phyloP scores from a whole-genome alignment of 306 rosid species.

The Hylodesmum podocarpum region DNA sequence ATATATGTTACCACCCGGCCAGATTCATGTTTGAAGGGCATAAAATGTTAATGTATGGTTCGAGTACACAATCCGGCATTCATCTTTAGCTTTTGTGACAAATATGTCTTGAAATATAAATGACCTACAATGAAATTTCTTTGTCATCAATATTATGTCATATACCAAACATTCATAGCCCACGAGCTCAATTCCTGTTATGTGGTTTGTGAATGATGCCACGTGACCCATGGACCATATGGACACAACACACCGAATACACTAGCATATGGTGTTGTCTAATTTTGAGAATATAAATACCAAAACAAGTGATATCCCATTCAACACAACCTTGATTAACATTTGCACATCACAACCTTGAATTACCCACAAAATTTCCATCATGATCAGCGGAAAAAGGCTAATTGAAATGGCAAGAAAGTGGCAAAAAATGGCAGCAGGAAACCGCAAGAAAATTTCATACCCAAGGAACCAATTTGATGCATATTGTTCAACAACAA shows the following conservation, averaged over 20 bases:
- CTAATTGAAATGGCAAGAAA: slow-evolving; percentile 38
- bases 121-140: slow-evolving; percentile 5
- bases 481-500: not conserved
- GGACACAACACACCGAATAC: slow-evolving; percentile 6
- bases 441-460: slow-evolving; percentile 37
- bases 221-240: slow-evolving; percentile 36
- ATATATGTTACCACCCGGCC: not conserved
- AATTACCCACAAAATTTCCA: not conserved
- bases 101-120: slow-evolving; percentile 2
- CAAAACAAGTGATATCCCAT: not conserved
- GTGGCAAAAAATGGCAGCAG: slow-evolving; percentile 36
- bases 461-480: not conserved
- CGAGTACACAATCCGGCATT: not conserved
- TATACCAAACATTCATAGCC: not conserved
- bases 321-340: not conserved
- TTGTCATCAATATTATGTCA: not conserved
- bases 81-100: slow-evolving; percentile 4
- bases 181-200: not conserved
- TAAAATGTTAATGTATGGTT: not conserved
- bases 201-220: slow-evolving; percentile 11
- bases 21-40: not conserved
- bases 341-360: not conserved
- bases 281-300: not conserved
- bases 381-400: slow-evolving; percentile 33
- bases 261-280: slow-evolving; percentile 25